Conservation (phyloP, 805 yeast genomes). For the Blastobotrys peoriensis region DNA sequence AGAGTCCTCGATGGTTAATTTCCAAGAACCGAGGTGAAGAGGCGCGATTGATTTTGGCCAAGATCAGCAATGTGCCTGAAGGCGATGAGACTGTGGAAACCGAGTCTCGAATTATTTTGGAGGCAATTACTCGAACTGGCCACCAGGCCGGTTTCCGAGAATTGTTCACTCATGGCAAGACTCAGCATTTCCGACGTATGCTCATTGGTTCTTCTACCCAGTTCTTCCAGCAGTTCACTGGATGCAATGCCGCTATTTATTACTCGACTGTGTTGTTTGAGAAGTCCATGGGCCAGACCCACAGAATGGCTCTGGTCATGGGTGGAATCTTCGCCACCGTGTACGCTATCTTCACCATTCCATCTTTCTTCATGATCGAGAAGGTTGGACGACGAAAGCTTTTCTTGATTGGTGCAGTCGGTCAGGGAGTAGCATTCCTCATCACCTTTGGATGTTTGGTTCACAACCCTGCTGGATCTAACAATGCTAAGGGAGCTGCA, state of each 20-base stretch:
- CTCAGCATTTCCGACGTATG: constrained; percentile 57
- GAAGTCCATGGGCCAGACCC: constrained; percentile 12
- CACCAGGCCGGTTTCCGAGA: constrained; percentile 18
- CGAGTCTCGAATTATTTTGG: constrained; percentile 17
- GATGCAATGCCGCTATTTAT: constrained; percentile 29
- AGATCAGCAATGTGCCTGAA: constrained; percentile 29
- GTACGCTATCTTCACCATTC: constrained; percentile 22
- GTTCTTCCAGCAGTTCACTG: constrained; percentile 30
- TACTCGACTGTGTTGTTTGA: constrained; percentile 22
- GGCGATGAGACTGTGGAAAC: constrained; percentile 10
- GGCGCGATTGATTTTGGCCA: constrained; percentile 44
- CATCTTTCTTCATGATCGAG: constrained; percentile 33
- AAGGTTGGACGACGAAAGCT: constrained; percentile 59
- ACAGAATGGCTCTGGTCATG: constrained; percentile 18
- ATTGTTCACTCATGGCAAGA: constrained; percentile 42
- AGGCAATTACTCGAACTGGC: constrained; percentile 14
- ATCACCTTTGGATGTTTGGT: constrained; percentile 21
- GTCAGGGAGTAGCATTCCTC: constrained; percentile 37
- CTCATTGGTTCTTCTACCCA: constrained; percentile 59
- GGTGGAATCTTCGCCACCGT: constrained; percentile 23
- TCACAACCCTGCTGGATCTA: constrained; percentile 11
- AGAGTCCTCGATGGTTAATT: constrained; percentile 79
- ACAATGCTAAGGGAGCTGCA: constrained; percentile 21
- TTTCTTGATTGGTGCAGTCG: constrained; percentile 44
- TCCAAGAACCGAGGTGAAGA: constrained; percentile 51